Base-by-base conservation (phyloP, 2,329 filamentous ascomycete genomes). In the Pestalotiopsis sp. region DNA sequence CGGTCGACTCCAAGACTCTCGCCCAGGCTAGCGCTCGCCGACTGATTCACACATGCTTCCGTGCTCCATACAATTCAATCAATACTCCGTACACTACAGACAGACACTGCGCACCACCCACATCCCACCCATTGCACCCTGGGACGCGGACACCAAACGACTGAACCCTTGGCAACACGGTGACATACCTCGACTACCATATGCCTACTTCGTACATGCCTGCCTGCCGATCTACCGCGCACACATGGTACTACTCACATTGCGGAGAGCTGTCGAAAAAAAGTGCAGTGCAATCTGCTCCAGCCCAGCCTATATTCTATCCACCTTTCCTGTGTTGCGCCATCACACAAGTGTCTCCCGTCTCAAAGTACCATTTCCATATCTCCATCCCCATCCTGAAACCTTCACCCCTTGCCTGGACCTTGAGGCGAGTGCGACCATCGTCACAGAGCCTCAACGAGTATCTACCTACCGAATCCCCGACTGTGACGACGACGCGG, bases 1-100 rank as follows among this genome's bases (percentile, higher is more conserved):
- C 68, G 68, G 68, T 69, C 68, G 68, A 56, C 45, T 52, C 20
- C 45, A 52, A 52, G 45, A 52, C 45, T 57, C 31, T 62, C 59
- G 12, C 25, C 25, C 17, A 27, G 13, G n/a, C 27, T 40, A 36
- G 31, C 27, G 27, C 36, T 69, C 65, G 60, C 62, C 41, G 56
- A 66, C 49, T 66, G 63, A 66, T 38, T 62, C 59, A 62, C 36
- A 27, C 57, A 27, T 23, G 23, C 20, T 20, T 52, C 45, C 45
- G 45, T 52, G 45, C 45, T 20, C 14, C 23, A 59, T 59, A 36
- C 56, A 58, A 23, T 20, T n/a, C n/a, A 17, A 14, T 49, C 13
- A 14, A 49, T n/a, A n/a, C 45, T 52, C 45, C 7, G 45, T 52
- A 52, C 45, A 49, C 45, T 12, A 49, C 20, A 52, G 17, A 52